A percentile compares a stretch with the other conserved stretches of the same genome.
Evolutionary conservation across 2,329 filamentous ascomycete species (phyloP).

Genomic region (Berkeleyomyces basicola): DNA sequence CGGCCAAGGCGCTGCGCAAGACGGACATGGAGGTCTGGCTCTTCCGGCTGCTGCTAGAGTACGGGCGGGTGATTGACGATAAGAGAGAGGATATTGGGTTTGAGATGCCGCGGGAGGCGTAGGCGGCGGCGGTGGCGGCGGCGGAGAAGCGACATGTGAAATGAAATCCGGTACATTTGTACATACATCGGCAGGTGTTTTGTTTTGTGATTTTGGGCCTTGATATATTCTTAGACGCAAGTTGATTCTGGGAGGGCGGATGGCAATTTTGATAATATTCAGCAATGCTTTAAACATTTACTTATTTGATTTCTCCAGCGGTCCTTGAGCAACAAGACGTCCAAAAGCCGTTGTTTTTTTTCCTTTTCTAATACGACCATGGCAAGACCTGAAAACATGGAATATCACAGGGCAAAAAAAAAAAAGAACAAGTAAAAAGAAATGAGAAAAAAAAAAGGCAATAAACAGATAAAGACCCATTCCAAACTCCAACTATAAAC

Average conservation of each 20-base stretch:
- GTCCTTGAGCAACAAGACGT: neutral
- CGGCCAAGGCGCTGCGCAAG: constrained; percentile 48
- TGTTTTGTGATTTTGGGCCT: neutral
- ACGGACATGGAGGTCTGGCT: constrained; percentile 57
- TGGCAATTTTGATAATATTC: too few relatives aligned
- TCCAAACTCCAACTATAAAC: constrained; percentile 8
- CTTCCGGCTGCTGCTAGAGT: constrained; percentile 53
- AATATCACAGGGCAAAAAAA: neutral
- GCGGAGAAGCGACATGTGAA: neutral
- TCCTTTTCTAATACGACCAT: neutral
- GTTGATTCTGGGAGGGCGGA: neutral
- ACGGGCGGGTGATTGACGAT: constrained; percentile 48
- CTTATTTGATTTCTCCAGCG: too few relatives aligned
- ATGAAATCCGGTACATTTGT: neutral
- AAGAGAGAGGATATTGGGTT: constrained; percentile 44
- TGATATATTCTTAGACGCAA: neutral
- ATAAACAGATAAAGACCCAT: neutral
- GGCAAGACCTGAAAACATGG: neutral
- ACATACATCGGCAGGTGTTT: neutral
- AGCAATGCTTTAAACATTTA: too few relatives aligned
- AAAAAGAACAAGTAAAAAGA: neutral
- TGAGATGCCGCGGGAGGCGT: constrained; percentile 8
- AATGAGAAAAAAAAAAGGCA: neutral
- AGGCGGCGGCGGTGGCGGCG: constrained; percentile 10
- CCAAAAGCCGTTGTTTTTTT: neutral